phyloP scores from a whole-genome alignment of 352 stramenopile species.

The Pythium plurisporium region DNA sequence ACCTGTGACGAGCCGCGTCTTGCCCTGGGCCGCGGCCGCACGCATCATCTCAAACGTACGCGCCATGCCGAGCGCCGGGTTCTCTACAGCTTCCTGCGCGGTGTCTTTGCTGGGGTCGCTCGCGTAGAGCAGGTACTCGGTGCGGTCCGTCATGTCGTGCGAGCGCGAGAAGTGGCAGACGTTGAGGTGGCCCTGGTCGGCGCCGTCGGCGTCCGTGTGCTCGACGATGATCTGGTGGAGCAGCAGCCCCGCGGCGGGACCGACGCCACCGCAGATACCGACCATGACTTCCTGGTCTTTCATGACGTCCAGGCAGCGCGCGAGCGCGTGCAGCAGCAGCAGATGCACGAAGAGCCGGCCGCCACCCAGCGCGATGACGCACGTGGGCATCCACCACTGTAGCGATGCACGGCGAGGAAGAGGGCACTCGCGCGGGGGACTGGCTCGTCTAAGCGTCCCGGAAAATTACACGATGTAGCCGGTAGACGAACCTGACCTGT shows the following conservation, averaged over 20 bases:
- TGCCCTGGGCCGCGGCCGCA: conserved; percentile 13
- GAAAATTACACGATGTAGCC: too few species aligned
- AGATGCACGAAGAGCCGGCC: conserved; percentile 13
- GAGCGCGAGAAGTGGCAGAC: conserved; percentile 47
- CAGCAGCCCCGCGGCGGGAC: conserved; percentile 41
- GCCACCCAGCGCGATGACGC: conserved; percentile 18
- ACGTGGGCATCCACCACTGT: conserved; percentile 17
- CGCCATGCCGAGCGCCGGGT: conserved; percentile 43
- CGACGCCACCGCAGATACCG: conserved; percentile 44
- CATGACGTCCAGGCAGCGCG: background rate
- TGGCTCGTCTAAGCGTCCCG: too few species aligned
- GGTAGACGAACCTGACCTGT: background rate
- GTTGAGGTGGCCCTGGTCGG: conserved; percentile 45
- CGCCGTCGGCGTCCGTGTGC: conserved; percentile 38
- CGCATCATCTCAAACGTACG: conserved; percentile 38
- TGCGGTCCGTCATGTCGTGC: conserved; percentile 33
- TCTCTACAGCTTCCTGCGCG: conserved; percentile 22
- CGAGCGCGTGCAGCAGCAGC: conserved; percentile 5
- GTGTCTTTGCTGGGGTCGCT: conserved; percentile 1
- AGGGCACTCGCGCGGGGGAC: conserved; percentile 4
- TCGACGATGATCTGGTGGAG: conserved; percentile 50
- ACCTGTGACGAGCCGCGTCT: conserved; percentile 31
- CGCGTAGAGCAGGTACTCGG: conserved; percentile 27
- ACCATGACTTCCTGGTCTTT: too few species aligned
- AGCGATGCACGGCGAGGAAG: background rate